phyloP scores from a whole-genome alignment of 208 protist genomes.

The Trypanosoma vivax region DNA sequence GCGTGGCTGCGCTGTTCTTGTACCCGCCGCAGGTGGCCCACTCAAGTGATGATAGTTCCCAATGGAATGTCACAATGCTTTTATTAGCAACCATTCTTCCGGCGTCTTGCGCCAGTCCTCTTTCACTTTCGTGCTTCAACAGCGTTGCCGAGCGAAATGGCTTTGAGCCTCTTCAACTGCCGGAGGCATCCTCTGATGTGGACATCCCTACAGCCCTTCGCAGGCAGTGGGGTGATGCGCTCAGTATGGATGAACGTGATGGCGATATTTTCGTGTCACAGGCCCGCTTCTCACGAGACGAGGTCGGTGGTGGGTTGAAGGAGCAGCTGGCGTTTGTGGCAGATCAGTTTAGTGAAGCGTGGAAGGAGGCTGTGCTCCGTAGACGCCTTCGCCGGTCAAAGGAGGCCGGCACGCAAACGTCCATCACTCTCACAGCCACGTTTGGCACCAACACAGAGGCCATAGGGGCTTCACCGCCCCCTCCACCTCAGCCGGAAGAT shows the following conservation, averaged over 20 bases:
- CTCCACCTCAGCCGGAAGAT: not conserved
- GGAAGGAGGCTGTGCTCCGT: constrained; percentile 3
- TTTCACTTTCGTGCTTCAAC: constrained; percentile 15
- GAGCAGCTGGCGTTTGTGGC: constrained; percentile 19
- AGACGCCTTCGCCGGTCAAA: not conserved
- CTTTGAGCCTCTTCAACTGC: constrained; percentile 6
- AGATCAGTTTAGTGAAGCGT: constrained; percentile 16
- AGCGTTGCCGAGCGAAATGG: constrained; percentile 10
- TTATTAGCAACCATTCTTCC: constrained; percentile 19
- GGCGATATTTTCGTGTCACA: constrained; percentile 10
- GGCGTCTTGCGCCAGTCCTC: constrained; percentile 10
- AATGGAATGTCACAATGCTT: constrained; percentile 15
- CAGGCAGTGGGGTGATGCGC: constrained; percentile 14
- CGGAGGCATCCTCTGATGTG: not conserved
- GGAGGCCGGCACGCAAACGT: constrained; percentile 20
- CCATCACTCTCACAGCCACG: constrained; percentile 6
- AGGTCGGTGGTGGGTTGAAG: constrained; percentile 10
- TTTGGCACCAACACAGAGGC: constrained; percentile 16
- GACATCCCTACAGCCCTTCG: constrained; percentile 6
- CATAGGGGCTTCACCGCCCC: not conserved
- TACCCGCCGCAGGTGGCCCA: constrained; percentile 20
- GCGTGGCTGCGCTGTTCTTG: constrained; percentile 13
- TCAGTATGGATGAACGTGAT: constrained; percentile 7
- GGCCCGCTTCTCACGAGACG: not conserved
- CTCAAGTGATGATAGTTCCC: constrained; percentile 6